A percentile compares a stretch with the other conserved stretches of the same genome.
Conservation (phyloP, 805 yeast species). For the Ogataea naganishii region DNA sequence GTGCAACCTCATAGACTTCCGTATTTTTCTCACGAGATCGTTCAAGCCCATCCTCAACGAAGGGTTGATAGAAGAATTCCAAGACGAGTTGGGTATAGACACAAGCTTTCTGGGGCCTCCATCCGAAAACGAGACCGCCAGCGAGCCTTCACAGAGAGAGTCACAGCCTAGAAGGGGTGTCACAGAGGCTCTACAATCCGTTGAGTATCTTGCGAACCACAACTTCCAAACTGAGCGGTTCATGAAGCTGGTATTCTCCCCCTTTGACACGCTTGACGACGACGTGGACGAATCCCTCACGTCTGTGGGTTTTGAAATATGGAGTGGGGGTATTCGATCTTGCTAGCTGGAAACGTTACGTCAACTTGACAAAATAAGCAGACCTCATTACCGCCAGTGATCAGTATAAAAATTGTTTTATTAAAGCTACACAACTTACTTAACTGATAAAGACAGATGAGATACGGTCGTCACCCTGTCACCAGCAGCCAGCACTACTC, state of each 20-base stretch:
- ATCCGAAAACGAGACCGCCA: no score
- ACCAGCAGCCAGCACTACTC: neutral
- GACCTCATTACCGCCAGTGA: no score
- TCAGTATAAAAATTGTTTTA: no score
- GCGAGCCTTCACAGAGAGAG: no score
- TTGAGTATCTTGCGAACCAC: conserved; percentile 21
- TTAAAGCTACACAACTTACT: neutral
- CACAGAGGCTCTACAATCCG: conserved; percentile 15
- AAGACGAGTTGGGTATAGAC: conserved; percentile 24
- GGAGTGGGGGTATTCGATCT: conserved; percentile 29
- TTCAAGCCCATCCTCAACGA: conserved; percentile 30
- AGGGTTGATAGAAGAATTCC: conserved; percentile 24
- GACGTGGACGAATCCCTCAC: no score
- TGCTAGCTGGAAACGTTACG: no score
- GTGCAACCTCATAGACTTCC: conserved; percentile 41
- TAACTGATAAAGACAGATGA: neutral
- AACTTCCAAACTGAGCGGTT: conserved; percentile 23
- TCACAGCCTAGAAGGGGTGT: conserved; percentile 12
- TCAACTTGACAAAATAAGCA: no score
- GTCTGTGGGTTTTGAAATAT: conserved; percentile 21
- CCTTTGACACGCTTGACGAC: conserved; percentile 13
- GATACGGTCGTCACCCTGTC: neutral
- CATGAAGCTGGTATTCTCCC: conserved; percentile 21
- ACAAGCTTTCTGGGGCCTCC: conserved; percentile 5
- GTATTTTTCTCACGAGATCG: conserved; percentile 37